Conservation (phyloP, 176 grass and related monocot species). For the Otatea glauca region DNA sequence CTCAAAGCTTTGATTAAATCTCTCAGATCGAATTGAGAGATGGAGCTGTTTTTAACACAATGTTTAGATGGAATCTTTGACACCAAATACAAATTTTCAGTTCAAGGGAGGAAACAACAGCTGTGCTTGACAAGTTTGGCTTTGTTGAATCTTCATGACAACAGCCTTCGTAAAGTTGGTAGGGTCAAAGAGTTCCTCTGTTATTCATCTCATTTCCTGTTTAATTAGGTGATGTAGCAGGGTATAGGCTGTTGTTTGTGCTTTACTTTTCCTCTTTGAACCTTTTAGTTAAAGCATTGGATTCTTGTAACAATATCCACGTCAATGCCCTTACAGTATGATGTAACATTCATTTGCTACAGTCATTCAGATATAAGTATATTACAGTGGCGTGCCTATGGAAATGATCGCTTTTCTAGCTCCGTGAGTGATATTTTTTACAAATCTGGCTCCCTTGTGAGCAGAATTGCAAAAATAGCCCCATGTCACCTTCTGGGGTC, state of each 20-base stretch:
- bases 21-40: conserved; percentile 7
- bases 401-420: too few relatives aligned
- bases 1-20: background rate
- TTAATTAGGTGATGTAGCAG: conserved; percentile 24
- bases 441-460: too few relatives aligned
- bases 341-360: background rate
- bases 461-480: too few relatives aligned
- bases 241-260: background rate
- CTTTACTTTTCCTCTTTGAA: conserved; percentile 14
- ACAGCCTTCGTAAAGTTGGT: background rate
- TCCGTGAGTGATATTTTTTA: too few relatives aligned
- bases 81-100: conserved; percentile 54
- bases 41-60: conserved; percentile 15
- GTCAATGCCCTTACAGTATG: background rate
- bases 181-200: conserved; percentile 17
- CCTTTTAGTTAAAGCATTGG: background rate
- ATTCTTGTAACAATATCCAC: conserved; percentile 28
- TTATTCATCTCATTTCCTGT: background rate
- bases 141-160: conserved; percentile 64
- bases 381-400: background rate
- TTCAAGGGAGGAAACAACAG: conserved; percentile 71
- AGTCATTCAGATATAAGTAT: conserved; percentile 23
- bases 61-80: conserved; percentile 9
- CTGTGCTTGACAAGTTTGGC: conserved; percentile 63
- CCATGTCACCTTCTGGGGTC: too few relatives aligned